Percentiles rank a stretch among this genome's conserved stretches.
These are phyloP conservation scores for Gracilaria vermiculophylla DNA, from an alignment of 23 red algal genomes.

Conservation along the genomic window DNA sequence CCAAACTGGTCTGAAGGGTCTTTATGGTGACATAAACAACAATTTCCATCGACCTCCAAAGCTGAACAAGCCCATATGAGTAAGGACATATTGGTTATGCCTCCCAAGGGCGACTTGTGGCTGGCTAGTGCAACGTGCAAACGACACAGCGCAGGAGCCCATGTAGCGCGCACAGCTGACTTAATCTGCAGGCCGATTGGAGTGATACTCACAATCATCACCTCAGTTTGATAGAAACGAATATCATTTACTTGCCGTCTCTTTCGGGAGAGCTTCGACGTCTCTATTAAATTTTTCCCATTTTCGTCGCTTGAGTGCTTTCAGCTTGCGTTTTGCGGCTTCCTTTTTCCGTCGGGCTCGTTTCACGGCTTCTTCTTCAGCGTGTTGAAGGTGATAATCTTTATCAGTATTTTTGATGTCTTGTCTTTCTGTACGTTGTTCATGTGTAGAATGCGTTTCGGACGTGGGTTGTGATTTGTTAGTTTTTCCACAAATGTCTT, in stretches of 20 bases:
- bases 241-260: background rate
- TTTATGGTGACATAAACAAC: background rate
- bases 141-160: no score
- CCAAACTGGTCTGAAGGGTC: background rate
- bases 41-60: background rate
- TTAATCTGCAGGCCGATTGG: no score
- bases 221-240: no score
- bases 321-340: slow-evolving; percentile 49
- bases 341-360: slow-evolving; percentile 14
- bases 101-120: no score
- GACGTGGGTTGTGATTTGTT: no score
- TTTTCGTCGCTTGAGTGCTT: slow-evolving; percentile 36
- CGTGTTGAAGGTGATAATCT: background rate
- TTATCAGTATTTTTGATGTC: background rate
- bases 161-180: no score
- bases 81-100: no score
- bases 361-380: background rate
- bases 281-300: slow-evolving; percentile 33
- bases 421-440: background rate
- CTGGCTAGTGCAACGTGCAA: no score
- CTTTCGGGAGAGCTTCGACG: no score
- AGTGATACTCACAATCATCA: background rate
- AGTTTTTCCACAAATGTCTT: no score
- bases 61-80: no score
- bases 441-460: no score